Base-by-base conservation (phyloP, 148 eudicot species). In the Diospyros lotus region DNA sequence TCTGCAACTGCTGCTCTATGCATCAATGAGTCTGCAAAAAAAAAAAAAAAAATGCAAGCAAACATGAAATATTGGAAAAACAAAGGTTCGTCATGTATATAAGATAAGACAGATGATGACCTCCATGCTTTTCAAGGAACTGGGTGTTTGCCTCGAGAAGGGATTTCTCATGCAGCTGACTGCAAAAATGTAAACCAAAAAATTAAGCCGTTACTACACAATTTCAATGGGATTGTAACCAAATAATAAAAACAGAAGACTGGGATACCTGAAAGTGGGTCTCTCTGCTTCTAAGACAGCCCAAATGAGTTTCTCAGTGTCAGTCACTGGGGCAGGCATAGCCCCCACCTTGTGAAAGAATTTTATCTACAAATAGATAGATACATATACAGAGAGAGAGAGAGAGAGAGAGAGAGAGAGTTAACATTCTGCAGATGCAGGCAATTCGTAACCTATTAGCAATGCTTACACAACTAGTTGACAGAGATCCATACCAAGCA, bases 1-100 rank as follows among this genome's bases (percentile, higher is more conserved):
- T 92, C 97, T 65, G 97, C 99, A 62, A 73, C 99, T 55, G 97
- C 96, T 55, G 90, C 88, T 82, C 99, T 90, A 83, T 95, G 97
- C 87, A 84, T 86, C 88, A 95, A 87, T 62, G 99, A 93, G 76
- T 86, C 99, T 95, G 87, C 28, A 28, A 28, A 28, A 28, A 28
- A 28, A 28, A 28, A 28, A 28, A 28, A 28, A 78, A 72, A 68
- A 48, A 64, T 54, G 59, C 59, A 59, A 46, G 41, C 39, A 69
- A 69, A 41, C n/a, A 59, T 13, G 6, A 44, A 17, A 63, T 71
- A 62, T 13, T 69, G 55, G 56, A 72, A 46, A 63, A 51, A 28
- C 58, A 46, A 43, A 28, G 42, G 18, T 2, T 9, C 5, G 42
- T 40, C 41, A 5, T 56, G 58, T 40, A 58, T 45, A 48, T 48